These are phyloP conservation scores for Lichina pygmaea DNA, from an alignment of 495 filamentous ascomycete genomes.

Conservation along the genomic window DNA sequence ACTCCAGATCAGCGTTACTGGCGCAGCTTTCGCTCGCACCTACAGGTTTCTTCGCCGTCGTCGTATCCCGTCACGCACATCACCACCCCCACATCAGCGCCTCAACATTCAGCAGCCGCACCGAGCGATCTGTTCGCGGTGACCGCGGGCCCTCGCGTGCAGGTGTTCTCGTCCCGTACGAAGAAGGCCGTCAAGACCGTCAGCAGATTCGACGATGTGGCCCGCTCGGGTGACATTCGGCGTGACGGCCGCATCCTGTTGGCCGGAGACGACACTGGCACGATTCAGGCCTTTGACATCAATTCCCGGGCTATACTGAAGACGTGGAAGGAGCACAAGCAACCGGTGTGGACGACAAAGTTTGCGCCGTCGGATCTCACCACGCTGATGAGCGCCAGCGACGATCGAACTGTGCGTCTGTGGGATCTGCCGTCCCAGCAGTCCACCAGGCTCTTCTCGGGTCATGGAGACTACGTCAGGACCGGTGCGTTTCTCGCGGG, in stretches of 20 bases:
- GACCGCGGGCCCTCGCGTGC: conserved; percentile 69
- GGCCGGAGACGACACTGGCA: conserved; percentile 69
- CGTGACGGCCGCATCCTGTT: conserved; percentile 71
- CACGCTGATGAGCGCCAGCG: conserved; percentile 52
- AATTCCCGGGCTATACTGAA: conserved; percentile 71
- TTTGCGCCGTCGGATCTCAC: conserved; percentile 76
- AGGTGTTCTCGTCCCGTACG: conserved; percentile 75
- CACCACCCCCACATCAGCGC: conserved; percentile 34
- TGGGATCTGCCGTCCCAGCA: conserved; percentile 76
- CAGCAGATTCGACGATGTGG: conserved; percentile 69
- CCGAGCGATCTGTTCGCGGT: conserved; percentile 61
- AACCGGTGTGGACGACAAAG: conserved; percentile 75
- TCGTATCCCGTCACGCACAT: conserved; percentile 71
- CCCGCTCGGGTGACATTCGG: conserved; percentile 62
- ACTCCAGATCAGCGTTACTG: conserved; percentile 91
- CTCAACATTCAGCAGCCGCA: conserved; percentile 16
- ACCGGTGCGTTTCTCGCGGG: conserved; percentile 66
- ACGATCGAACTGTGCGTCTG: conserved; percentile 73
- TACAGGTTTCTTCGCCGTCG: conserved; percentile 62
- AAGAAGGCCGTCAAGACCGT: conserved; percentile 78
- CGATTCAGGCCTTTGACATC: conserved; percentile 85
- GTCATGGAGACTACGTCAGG: conserved; percentile 81
- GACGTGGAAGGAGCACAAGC: conserved; percentile 88
- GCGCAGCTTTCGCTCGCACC: conserved; percentile 71
- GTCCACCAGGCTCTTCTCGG: conserved; percentile 50